A percentile compares a stretch with the other conserved stretches of the same genome.
Evolutionary conservation across 2,329 filamentous ascomycete species (phyloP).

Genomic region (Aureobasidium sp.): DNA sequence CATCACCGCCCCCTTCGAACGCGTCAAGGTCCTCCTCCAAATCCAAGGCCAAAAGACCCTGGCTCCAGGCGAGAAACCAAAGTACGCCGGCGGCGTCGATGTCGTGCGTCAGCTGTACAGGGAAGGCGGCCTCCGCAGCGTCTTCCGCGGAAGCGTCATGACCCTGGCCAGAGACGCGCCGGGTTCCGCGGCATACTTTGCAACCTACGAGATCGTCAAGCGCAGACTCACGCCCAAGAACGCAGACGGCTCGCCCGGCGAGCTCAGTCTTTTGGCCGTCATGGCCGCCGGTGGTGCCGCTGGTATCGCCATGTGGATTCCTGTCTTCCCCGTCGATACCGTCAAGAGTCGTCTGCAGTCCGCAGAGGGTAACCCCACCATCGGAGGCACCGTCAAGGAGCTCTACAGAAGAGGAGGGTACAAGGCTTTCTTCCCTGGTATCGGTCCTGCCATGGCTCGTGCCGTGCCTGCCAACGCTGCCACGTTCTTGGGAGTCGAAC

Average conservation of each 20-base stretch:
- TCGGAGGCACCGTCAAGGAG: slow-evolving; percentile 70
- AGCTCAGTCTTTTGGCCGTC: slow-evolving; percentile 74
- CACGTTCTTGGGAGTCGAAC: slow-evolving; percentile 80
- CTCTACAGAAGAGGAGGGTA: slow-evolving; percentile 78
- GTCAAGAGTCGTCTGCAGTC: slow-evolving; percentile 93
- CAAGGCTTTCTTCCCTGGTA: slow-evolving; percentile 94
- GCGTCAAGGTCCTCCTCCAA: slow-evolving; percentile 96
- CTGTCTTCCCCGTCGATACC: slow-evolving; percentile 95
- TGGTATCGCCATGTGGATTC: slow-evolving; percentile 98
- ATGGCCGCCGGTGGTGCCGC: slow-evolving; percentile 82
- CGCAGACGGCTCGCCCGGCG: slow-evolving; percentile 60
- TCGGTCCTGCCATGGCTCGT: slow-evolving; percentile 84
- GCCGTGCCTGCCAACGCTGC: slow-evolving; percentile 95
- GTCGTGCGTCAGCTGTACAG: slow-evolving; percentile 90
- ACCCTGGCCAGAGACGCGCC: slow-evolving; percentile 91
- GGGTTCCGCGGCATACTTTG: slow-evolving; percentile 91
- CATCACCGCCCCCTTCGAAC: slow-evolving; percentile 98
- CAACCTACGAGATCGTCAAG: slow-evolving; percentile 95
- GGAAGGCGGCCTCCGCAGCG: slow-evolving; percentile 80
- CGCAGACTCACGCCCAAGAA: slow-evolving; percentile 76
- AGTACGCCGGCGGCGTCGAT: slow-evolving; percentile 79
- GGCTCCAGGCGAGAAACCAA: slow-evolving; percentile 82
- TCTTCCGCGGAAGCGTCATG: slow-evolving; percentile 85
- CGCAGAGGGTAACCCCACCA: slow-evolving; percentile 73
- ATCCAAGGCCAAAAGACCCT: slow-evolving; percentile 88